A percentile compares a stretch with the other conserved stretches of the same genome.
phyloP scores from a whole-genome alignment of 768 basidiomycete species.

The Boletales sp. region DNA sequence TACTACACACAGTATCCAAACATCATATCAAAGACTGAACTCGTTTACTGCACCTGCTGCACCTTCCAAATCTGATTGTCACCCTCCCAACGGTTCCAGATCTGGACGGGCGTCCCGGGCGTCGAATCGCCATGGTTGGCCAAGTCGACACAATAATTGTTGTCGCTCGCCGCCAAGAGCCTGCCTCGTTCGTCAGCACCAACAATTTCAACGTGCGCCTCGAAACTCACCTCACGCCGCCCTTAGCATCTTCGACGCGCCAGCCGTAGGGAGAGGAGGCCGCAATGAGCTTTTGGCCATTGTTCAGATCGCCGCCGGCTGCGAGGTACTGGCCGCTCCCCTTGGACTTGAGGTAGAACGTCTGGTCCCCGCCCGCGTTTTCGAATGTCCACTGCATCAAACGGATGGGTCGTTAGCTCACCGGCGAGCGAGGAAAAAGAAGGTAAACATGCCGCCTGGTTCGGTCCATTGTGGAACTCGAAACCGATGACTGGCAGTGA shows the following conservation, averaged over 20 bases:
- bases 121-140: slow-evolving; percentile 41
- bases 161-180: slow-evolving; percentile 43
- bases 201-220: too few relatives aligned
- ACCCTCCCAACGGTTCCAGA: slow-evolving; percentile 50
- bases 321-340: slow-evolving; percentile 41
- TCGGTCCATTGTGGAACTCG: slow-evolving; percentile 37
- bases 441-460: slow-evolving; percentile 42
- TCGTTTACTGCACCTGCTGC: slow-evolving; percentile 4
- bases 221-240: slow-evolving; percentile 40
- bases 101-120: slow-evolving; percentile 42
- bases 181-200: slow-evolving; percentile 23
- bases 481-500: slow-evolving; percentile 46
- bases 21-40: too few relatives aligned
- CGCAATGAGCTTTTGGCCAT: slow-evolving; percentile 43
- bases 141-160: slow-evolving; percentile 43
- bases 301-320: slow-evolving; percentile 23
- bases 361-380: slow-evolving; percentile 10
- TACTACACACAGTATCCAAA: too few relatives aligned
- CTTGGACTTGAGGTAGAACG: slow-evolving; percentile 42
- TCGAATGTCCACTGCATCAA: slow-evolving; percentile 45
- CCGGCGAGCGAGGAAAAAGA: background rate
- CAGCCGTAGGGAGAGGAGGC: slow-evolving; percentile 37
- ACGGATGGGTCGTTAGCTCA: too few relatives aligned
- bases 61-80: slow-evolving; percentile 51
- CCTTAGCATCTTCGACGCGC: slow-evolving; percentile 47